A percentile compares a stretch with the other conserved stretches of the same genome.
Evolutionary conservation across 495 filamentous ascomycete species (phyloP).

Genomic region (Mytilinidion resinicola): DNA sequence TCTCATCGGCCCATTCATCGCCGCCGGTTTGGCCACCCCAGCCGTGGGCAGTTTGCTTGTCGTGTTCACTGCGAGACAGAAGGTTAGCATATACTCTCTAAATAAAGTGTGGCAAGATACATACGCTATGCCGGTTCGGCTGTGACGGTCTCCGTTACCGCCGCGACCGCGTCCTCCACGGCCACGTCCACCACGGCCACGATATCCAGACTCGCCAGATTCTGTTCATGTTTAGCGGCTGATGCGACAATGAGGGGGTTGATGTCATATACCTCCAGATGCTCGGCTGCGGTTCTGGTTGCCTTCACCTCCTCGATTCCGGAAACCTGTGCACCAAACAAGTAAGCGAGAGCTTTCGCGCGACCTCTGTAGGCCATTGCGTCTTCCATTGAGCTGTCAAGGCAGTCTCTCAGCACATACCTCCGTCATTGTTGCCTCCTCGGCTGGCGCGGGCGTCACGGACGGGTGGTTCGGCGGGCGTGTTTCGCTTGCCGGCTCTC

Average conservation of each 20-base stretch:
- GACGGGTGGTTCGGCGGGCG: conserved; percentile 51
- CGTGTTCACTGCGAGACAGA: conserved; percentile 58
- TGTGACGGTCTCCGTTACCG: conserved; percentile 72
- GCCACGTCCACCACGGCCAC: conserved; percentile 55
- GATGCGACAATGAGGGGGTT: conserved; percentile 41
- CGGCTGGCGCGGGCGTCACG: conserved; percentile 40
- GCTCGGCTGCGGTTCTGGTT: conserved; percentile 76
- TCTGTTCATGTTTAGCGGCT: conserved; percentile 29
- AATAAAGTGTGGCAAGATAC: conserved; percentile 18
- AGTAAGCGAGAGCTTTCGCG: neutral
- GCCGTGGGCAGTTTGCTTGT: conserved; percentile 84
- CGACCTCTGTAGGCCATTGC: too few species aligned
- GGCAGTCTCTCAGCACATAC: conserved; percentile 40
- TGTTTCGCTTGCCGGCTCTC: conserved; percentile 84
- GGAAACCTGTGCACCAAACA: conserved; percentile 60
- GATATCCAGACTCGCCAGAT: conserved; percentile 21
- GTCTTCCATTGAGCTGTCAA: too few species aligned
- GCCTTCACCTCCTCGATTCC: conserved; percentile 78
- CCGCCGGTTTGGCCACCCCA: conserved; percentile 81
- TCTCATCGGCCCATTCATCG: conserved; percentile 80
- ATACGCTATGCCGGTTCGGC: conserved; percentile 65
- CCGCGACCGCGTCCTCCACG: conserved; percentile 33
- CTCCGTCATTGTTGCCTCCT: conserved; percentile 56
- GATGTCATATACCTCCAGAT: conserved; percentile 55
- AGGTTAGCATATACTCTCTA: conserved; percentile 26